Percentiles rank a stretch among this genome's conserved stretches.
phyloP scores from a whole-genome alignment of 108 stramenopile species.

The Pseudonitzschia pungens region DNA sequence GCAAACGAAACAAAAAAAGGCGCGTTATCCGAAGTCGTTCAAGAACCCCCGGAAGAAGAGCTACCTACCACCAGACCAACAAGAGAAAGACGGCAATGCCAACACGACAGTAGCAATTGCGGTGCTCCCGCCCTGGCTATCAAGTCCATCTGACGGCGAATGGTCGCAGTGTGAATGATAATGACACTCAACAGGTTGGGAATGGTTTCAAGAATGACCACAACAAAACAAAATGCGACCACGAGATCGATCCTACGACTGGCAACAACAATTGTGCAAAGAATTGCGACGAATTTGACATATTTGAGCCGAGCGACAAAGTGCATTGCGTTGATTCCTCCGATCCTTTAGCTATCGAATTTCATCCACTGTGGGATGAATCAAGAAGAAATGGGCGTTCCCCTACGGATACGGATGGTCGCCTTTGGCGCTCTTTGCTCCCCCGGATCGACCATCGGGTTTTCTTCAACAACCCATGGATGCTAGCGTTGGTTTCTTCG shows the following conservation, averaged over 20 bases:
- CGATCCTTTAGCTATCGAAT: too few species aligned
- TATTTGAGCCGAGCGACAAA: too few species aligned
- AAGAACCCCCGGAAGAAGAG: neutral
- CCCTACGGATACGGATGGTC: neutral
- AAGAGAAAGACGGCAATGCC: neutral
- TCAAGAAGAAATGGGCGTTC: neutral
- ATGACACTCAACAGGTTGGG: neutral
- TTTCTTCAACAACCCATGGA: conserved; percentile 8
- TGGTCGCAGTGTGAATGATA: neutral
- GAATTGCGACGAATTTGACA: neutral
- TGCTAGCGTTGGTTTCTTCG: neutral
- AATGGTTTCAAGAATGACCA: neutral
- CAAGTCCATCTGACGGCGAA: neutral
- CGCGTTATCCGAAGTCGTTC: conserved; percentile 9
- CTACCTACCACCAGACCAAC: neutral
- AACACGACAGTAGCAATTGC: neutral
- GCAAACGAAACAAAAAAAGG: neutral
- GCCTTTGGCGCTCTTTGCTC: neutral
- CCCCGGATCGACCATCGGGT: neutral
- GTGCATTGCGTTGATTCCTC: too few species aligned
- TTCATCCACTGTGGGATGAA: neutral
- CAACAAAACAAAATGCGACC: neutral
- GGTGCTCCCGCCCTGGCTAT: neutral
- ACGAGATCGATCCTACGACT: neutral
- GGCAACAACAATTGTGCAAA: neutral